Conservation (phyloP, 2,329 filamentous ascomycete genomes). For the Drechslerella dactyloides region DNA sequence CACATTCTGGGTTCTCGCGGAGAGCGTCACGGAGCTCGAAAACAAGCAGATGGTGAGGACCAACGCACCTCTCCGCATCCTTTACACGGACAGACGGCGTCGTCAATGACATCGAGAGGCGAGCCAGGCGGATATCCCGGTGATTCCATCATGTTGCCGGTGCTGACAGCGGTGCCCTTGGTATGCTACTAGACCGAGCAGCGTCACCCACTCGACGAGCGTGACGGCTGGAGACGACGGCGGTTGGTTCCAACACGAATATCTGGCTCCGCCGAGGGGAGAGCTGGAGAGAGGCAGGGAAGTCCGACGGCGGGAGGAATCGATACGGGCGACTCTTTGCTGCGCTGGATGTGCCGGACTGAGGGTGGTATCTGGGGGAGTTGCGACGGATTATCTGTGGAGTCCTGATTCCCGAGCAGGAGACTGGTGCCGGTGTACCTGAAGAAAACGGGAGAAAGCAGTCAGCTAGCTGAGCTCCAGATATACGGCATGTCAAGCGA, state of each 20-base stretch:
- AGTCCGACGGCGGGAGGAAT: background rate
- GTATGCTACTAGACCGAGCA: background rate
- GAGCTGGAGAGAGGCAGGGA: background rate
- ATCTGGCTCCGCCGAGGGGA: background rate
- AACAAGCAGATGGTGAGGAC: constrained; percentile 38
- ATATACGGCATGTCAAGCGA: constrained; percentile 18
- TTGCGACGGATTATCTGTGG: constrained; percentile 25
- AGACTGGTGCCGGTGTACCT: constrained; percentile 40
- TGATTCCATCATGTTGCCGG: constrained; percentile 52
- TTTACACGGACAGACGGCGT: constrained; percentile 83
- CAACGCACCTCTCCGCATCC: constrained; percentile 79
- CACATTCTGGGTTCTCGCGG: background rate
- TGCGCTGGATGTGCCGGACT: background rate
- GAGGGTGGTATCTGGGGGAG: constrained; percentile 17
- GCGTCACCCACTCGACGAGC: constrained; percentile 4
- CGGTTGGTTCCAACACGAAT: background rate
- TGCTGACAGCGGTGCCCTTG: background rate
- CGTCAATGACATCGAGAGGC: constrained; percentile 69
- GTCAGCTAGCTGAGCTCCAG: constrained; percentile 39
- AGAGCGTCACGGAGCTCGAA: constrained; percentile 12
- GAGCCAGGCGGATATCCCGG: constrained; percentile 54
- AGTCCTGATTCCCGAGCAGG: constrained; percentile 41
- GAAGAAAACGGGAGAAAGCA: constrained; percentile 13
- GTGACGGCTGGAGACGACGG: constrained; percentile 2
- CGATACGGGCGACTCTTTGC: background rate